These are phyloP conservation scores for Aethionema arabicum DNA, from an alignment of 345 rosid genomes.

Conservation along the genomic window DNA sequence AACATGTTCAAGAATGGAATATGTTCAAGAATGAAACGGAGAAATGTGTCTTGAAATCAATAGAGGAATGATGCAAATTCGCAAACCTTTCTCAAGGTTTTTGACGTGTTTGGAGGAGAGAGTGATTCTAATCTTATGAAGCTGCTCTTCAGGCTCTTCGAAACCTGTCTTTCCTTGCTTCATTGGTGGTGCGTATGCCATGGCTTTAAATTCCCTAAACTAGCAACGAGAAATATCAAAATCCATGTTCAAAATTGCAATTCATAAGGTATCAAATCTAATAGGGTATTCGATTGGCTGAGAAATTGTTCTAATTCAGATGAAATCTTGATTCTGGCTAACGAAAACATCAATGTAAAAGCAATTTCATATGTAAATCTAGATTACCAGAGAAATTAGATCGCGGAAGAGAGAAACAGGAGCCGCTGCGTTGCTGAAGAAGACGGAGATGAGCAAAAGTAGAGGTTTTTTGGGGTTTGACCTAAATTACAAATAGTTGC, in stretches of 20 bases:
- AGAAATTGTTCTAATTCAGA: too few relatives aligned
- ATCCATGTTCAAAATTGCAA: too few relatives aligned
- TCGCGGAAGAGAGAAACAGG: slow-evolving; percentile 6
- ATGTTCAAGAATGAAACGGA: neutral
- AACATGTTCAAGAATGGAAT: too few relatives aligned
- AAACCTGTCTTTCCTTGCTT: slow-evolving; percentile 59
- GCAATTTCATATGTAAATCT: neutral
- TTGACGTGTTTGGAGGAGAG: slow-evolving; percentile 72
- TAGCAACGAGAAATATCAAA: too few relatives aligned
- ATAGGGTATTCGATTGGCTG: too few relatives aligned
- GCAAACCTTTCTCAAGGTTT: slow-evolving; percentile 65
- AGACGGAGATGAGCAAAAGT: slow-evolving; percentile 4
- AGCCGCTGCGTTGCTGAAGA: slow-evolving; percentile 34
- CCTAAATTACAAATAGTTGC: too few relatives aligned
- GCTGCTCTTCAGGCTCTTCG: slow-evolving; percentile 62
- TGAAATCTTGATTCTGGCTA: too few relatives aligned
- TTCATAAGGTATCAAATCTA: too few relatives aligned
- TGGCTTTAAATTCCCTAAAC: slow-evolving; percentile 18
- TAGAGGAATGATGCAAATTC: neutral
- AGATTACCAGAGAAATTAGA: neutral
- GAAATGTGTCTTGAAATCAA: too few relatives aligned
- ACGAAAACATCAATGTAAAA: neutral
- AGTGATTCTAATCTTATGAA: slow-evolving; percentile 75
- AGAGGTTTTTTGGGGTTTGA: too few relatives aligned
- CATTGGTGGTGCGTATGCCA: slow-evolving; percentile 48